A percentile compares a stretch with the other conserved stretches of the same genome.
phyloP scores from a whole-genome alignment of 106 monocot genomes.

The Apostasia ramifera region DNA sequence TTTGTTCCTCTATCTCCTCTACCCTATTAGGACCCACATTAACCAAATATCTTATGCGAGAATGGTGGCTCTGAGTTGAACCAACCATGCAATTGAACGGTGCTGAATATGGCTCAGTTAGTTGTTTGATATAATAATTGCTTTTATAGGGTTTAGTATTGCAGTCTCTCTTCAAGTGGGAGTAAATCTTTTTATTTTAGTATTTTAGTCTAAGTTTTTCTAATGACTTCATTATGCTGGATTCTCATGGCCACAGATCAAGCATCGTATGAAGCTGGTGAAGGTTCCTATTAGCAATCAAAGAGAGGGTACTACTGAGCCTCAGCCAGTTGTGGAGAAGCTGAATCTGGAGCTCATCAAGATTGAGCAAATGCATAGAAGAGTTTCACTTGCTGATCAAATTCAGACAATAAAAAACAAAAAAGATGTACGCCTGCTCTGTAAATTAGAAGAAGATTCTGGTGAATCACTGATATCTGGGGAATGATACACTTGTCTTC shows the following conservation, averaged over 20 bases:
- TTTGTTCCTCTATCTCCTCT: no score
- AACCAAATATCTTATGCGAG: no score
- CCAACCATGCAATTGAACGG: not conserved
- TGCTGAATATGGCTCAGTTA: not conserved
- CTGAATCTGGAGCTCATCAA: slow-evolving; percentile 43
- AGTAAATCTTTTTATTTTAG: not conserved
- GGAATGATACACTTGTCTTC: no score
- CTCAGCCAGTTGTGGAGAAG: slow-evolving; percentile 19
- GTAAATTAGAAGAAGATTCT: no score
- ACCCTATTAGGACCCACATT: no score
- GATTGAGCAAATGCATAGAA: slow-evolving; percentile 27
- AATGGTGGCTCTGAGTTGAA: not conserved
- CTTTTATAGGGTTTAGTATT: not conserved
- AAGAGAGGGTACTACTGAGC: slow-evolving; percentile 6
- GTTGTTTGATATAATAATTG: not conserved
- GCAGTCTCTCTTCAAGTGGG: not conserved
- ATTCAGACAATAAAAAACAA: slow-evolving; percentile 35
- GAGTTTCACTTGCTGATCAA: slow-evolving; percentile 58
- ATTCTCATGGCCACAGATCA: slow-evolving; percentile 15
- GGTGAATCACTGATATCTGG: no score
- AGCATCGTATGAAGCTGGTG: slow-evolving; percentile 14
- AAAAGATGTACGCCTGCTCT: slow-evolving; percentile 1
- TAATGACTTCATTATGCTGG: not conserved
- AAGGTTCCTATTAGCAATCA: slow-evolving; percentile 7
- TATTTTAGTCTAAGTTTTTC: no score